These are phyloP conservation scores for Craterostigma plantagineum DNA, from an alignment of 257 asterid genomes.

Conservation along the genomic window DNA sequence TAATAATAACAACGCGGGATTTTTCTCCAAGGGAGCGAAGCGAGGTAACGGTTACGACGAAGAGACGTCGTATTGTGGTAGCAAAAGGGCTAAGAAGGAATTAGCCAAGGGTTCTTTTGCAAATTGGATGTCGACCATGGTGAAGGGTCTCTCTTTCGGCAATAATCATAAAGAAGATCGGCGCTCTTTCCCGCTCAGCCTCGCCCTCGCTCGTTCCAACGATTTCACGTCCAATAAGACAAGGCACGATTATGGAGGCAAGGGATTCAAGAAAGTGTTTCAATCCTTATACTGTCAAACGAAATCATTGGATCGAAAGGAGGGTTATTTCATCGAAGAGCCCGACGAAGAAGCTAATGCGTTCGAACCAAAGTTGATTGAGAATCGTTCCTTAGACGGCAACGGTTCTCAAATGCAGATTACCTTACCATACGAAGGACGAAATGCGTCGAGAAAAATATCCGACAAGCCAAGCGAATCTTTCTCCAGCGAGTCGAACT, in stretches of 20 bases:
- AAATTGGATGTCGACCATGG: conserved; percentile 71
- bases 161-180: conserved; percentile 10
- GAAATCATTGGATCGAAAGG: conserved; percentile 15
- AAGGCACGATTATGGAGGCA: conserved; percentile 9
- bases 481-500: neutral
- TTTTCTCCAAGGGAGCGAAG: conserved; percentile 21
- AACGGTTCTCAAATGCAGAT: too few species aligned
- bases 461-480: too few species aligned
- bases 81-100: conserved; percentile 32
- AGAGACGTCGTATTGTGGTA: conserved; percentile 13
- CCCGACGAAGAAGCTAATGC: conserved; percentile 9
- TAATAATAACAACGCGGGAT: conserved; percentile 28
- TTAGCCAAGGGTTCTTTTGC: conserved; percentile 37
- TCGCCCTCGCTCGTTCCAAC: conserved; percentile 12
- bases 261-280: conserved; percentile 32
- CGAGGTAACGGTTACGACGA: too few species aligned
- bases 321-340: conserved; percentile 11
- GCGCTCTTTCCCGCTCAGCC: conserved; percentile 8
- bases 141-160: conserved; percentile 31
- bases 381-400: conserved; percentile 6
- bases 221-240: conserved; percentile 7
- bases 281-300: conserved; percentile 25
- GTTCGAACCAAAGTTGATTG: conserved; percentile 6
- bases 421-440: too few species aligned
- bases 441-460: too few species aligned